phyloP scores from a whole-genome alignment of 108 stramenopile genomes.

The Asterionellopsis glacialis region DNA sequence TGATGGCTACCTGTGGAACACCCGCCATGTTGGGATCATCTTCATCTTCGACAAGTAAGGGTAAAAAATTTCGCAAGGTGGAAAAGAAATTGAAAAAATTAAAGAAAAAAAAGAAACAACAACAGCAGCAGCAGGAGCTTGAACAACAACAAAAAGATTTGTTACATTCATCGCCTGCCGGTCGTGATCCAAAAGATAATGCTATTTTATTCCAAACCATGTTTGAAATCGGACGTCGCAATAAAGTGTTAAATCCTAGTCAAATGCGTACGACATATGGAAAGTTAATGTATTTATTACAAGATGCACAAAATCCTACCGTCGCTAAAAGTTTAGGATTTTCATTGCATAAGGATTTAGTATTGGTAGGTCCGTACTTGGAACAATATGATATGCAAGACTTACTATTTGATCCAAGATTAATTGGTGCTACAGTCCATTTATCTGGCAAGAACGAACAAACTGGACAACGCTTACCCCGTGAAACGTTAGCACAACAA shows the following conservation, averaged over 20 bases:
- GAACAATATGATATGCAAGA: slow-evolving; percentile 22
- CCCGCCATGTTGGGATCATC: background rate
- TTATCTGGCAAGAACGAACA: slow-evolving; percentile 18
- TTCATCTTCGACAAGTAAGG: background rate
- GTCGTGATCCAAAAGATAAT: slow-evolving; percentile 40
- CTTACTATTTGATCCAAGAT: slow-evolving; percentile 45
- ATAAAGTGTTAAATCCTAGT: slow-evolving; percentile 82
- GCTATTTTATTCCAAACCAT: slow-evolving; percentile 40
- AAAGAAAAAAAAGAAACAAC: background rate
- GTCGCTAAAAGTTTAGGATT: slow-evolving; percentile 42
- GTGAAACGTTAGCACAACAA: slow-evolving; percentile 9
- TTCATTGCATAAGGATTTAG: slow-evolving; percentile 48
- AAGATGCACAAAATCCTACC: slow-evolving; percentile 58
- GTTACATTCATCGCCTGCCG: slow-evolving; percentile 7
- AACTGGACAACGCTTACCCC: slow-evolving; percentile 15
- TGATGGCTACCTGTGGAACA: background rate
- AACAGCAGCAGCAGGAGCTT: background rate
- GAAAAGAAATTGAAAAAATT: slow-evolving; percentile 1
- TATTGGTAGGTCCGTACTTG: slow-evolving; percentile 36
- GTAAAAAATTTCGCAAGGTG: background rate
- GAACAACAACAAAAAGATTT: background rate
- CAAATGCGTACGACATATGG: slow-evolving; percentile 81
- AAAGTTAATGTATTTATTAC: slow-evolving; percentile 82
- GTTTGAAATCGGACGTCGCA: slow-evolving; percentile 79
- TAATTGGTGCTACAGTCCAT: slow-evolving; percentile 34